Percentiles rank a stretch among this genome's conserved stretches.
Conservation (phyloP, 148 eudicot genomes). For the Vaccinium macrocarpon region DNA sequence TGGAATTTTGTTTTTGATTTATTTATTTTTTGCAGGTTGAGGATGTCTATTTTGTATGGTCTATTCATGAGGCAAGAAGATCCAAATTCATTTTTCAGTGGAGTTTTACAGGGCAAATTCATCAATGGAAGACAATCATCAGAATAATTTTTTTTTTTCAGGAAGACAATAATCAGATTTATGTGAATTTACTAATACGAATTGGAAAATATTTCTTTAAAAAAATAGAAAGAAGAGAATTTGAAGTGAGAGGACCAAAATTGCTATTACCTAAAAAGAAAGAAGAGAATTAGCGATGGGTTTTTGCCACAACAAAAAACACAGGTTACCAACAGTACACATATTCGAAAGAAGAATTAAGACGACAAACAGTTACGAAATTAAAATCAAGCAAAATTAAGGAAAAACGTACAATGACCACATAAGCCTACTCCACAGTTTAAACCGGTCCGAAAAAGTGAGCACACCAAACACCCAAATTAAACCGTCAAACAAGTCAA, state of each 20-base stretch:
- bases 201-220: background rate
- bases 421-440: no score
- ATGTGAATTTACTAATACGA: background rate
- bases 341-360: no score
- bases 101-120: background rate
- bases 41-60: background rate
- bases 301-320: no score
- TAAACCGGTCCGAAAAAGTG: no score
- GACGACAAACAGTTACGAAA: no score
- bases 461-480: no score
- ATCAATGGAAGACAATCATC: background rate
- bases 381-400: no score
- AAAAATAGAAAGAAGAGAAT: background rate
- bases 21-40: background rate
- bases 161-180: background rate
- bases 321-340: no score
- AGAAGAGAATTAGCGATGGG: no score
- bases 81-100: background rate
- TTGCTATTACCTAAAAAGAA: background rate
- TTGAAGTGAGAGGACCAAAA: background rate
- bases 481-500: no score
- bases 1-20: background rate
- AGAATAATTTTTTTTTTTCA: no score
- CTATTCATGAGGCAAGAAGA: background rate
- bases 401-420: no score